Evolutionary conservation across 2,329 filamentous ascomycete genomes (phyloP), one percentile per base, ranked within the genome.

Genomic region (Harringtonia aguacate): DNA sequence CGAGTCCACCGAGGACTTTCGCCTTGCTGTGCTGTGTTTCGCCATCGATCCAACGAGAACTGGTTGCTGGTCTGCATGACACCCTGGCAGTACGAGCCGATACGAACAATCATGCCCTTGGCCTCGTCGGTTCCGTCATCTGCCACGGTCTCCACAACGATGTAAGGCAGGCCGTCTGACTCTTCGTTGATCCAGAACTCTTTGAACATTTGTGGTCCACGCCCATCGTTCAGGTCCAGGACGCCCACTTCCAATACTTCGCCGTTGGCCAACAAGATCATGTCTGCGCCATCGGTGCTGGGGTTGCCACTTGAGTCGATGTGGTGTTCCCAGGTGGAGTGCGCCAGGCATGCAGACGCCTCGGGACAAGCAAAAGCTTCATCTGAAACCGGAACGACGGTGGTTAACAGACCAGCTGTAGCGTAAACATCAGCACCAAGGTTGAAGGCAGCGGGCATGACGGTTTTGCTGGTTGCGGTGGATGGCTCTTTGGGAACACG

Each of bases 181-280:
- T 31, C n/a, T 28, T 36, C 31, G 28, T 45, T 27, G 27, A 41
- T 34, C 44, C 44, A 45, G 15, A 41, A 27, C 22, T 45, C 44
- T 22, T 45, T 45, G 29, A 45, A 45, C 34, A 45, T 37, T 6
- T 30, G 44, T 4, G 34, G 15, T 5, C 30, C 39, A 2, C 7
- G 20, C 2, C 43, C 43, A 15, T 40, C 27, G 10, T 17, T 5
- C 1, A 28, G 4, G 17, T 45, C 39, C 5, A 45, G 13, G 1
- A 38, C 13, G 8, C 44, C 44, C 5, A 45, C 39, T 18, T 45
- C 44, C 6, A 45, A 20, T 3, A 45, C 34, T 6, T 41, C 44
- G 2, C 44, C 44, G 17, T 45, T 41, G 27, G 44, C 44, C 27
- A 45, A 17, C n/a, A 45, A n/a, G 4, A 41, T 28, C 44, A 45